Base-by-base conservation (phyloP, 2,329 filamentous ascomycete genomes). In the Monilinia fructicola region DNA sequence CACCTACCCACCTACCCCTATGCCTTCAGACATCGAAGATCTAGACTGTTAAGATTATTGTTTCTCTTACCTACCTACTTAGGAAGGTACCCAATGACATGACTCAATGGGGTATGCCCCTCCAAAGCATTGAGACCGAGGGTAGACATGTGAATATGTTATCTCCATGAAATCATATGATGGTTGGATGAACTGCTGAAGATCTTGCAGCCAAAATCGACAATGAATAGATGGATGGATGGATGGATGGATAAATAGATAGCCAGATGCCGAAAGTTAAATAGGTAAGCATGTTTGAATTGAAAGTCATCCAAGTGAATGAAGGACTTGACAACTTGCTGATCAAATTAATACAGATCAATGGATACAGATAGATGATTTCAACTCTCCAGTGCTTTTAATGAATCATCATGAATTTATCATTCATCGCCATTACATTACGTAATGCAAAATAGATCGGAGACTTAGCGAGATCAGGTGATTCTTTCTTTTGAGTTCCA, bases 121-220 rank as follows among this genome's bases (percentile, higher is more conserved):
- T 61, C 44, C 12, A 61, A 61, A 21, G 44, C 14, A 26, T 40
- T 26, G 18, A 61, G 31, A 18, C 9, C 16, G 21, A 38, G 23
- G 11, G 38, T 28, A 61, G 16, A 31, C 44, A 61, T 61, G 58
- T 50, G 58, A 61, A 61, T 38, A 21, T 50, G 42, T 21, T 50
- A 9, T 26, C 50, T 40, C 21, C 50, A 4, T 23, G 42, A 12
- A 35, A 35, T 35, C 31, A 35, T 35, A 35, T 35, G 31, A 35
- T 35, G 5, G 40, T 35, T 46, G 11, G 6, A 23, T 26, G n/a
- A 18, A 35, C 42, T 35, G 42, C 56, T 42, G 42, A 48, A 50
- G 7, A 50, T 4, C 21, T 12, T 60, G 28, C 21, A 48, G 21
- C 42, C 28, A 11, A 48, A 35, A 2, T 60, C 7, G 16, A 31